Evolutionary conservation across 139 green algal genomes (phyloP).

Genomic region (Chlamydomonas sp.): DNA sequence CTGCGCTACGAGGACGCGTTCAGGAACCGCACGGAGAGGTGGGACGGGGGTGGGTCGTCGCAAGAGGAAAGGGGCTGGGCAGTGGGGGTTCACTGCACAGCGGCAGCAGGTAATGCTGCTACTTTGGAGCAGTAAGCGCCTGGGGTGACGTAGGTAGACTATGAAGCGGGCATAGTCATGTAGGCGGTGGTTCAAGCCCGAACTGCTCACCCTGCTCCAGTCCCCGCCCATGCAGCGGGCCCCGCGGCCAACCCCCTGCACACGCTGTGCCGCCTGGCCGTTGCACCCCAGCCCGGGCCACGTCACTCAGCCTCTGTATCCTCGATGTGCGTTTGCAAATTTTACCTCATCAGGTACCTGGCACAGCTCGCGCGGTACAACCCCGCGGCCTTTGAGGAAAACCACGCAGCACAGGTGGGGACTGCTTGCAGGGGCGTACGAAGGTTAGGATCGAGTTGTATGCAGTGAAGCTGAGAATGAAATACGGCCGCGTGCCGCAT

Average conservation of each 20-base stretch:
- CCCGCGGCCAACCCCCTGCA: not conserved
- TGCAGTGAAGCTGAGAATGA: too few species aligned
- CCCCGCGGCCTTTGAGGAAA: slow-evolving; percentile 33
- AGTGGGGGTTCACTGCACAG: not conserved
- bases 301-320: too few species aligned
- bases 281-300: too few species aligned
- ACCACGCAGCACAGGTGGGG: slow-evolving; percentile 11
- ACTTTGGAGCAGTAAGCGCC: not conserved
- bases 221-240: not conserved
- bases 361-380: not conserved
- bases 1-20: slow-evolving; percentile 11
- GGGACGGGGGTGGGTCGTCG: not conserved
- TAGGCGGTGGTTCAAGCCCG: too few species aligned
- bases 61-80: too few species aligned
- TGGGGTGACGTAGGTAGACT: not conserved
- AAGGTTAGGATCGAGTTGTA: too few species aligned
- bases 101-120: not conserved
- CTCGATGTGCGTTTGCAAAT: too few species aligned
- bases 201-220: not conserved
- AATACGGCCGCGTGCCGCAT: too few species aligned
- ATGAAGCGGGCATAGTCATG: too few species aligned
- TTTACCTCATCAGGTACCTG: slow-evolving; percentile 11
- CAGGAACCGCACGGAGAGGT: slow-evolving; percentile 11
- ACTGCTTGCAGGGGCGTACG: too few species aligned
- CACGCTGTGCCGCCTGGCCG: too few species aligned